A percentile compares a stretch with the other conserved stretches of the same genome.
Conservation (phyloP, 2,329 filamentous ascomycete species). For the Leptographium wingfieldii region DNA sequence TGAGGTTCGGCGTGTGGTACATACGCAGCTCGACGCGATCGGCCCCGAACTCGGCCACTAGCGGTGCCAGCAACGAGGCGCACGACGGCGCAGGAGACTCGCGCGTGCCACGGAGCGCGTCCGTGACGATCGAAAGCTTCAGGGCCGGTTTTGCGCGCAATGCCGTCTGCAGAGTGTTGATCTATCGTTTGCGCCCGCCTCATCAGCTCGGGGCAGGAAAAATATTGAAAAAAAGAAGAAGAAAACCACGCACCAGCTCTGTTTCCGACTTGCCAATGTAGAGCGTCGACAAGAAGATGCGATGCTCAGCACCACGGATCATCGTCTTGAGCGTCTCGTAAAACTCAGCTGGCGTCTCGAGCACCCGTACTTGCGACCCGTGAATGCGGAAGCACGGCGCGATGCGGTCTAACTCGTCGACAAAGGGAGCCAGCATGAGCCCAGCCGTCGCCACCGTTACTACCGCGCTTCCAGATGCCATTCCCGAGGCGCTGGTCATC, state of each 20-base stretch:
- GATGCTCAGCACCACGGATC: slow-evolving; percentile 63
- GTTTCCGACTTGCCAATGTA: slow-evolving; percentile 92
- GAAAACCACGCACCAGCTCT: slow-evolving; percentile 50
- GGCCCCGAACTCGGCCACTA: slow-evolving; percentile 73
- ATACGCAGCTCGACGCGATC: slow-evolving; percentile 85
- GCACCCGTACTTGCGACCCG: slow-evolving; percentile 66
- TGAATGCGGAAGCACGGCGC: slow-evolving; percentile 82
- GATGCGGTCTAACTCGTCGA: slow-evolving; percentile 69
- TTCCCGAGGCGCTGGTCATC: neutral
- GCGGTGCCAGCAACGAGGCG: slow-evolving; percentile 72
- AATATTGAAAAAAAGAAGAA: too few species aligned
- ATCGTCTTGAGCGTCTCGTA: slow-evolving; percentile 75
- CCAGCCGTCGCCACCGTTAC: slow-evolving; percentile 12
- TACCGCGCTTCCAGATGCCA: neutral
- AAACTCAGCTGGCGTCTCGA: slow-evolving; percentile 75
- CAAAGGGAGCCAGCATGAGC: slow-evolving; percentile 39
- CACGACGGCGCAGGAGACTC: slow-evolving; percentile 78
- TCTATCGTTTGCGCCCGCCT: slow-evolving; percentile 30
- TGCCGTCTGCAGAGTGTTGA: slow-evolving; percentile 63
- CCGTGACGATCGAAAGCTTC: slow-evolving; percentile 78
- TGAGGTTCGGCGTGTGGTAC: slow-evolving; percentile 96
- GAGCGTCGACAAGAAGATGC: slow-evolving; percentile 87
- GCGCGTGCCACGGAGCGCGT: slow-evolving; percentile 79
- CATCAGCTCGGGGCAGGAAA: neutral
- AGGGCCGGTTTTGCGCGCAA: slow-evolving; percentile 63